Base-by-base conservation (phyloP, 306 rosid genomes). In the Pueraria montana region DNA sequence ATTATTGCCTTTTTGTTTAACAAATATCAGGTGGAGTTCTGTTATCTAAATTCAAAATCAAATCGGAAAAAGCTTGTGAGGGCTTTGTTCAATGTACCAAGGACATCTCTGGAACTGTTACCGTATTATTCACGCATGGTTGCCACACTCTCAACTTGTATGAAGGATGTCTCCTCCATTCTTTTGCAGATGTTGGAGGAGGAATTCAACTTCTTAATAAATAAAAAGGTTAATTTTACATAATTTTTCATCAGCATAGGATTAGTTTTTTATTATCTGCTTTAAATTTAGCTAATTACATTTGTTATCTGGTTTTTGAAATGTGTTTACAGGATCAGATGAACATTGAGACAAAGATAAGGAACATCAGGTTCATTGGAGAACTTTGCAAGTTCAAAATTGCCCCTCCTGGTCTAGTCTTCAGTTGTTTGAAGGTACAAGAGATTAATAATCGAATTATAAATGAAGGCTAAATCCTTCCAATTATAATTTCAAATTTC, bases 371-470 rank as follows among this genome's bases (percentile, higher is more conserved):
- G 93, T 96, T 96, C 87, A 92, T 96, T 58, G 99, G 99, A 74
- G 99, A 96, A 85, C 99, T 94, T 45, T 96, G 97, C 97, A 96
- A 96, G 91, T 96, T 96, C 85, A 96, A 85, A 85, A 88, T 92
- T 71, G 93, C 97, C 55, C 91, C 98, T 56, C 87, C 98, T 70
- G 90, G 98, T 77, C 92, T 94, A 42, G 97, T 96, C 76, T 96
- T 94, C 83, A 90, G 95, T 85, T 96, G 98, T 92, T 90, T 96
- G 91, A 96, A 96, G 99, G 99, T 96, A 92, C 77, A 74, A 62
- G 71, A 71, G 68, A 52, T 49, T 79, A 69, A 69, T 62, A 63
- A 62, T 49, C 64, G 38, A 80, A 56, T 77, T 42, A 42, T 24
- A 42, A 73, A 43, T 45, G 78, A 74, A 17, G 18, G 56, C 17